Evolutionary conservation across 495 filamentous ascomycete species (phyloP).

Genomic region (Oidiodendron maius): DNA sequence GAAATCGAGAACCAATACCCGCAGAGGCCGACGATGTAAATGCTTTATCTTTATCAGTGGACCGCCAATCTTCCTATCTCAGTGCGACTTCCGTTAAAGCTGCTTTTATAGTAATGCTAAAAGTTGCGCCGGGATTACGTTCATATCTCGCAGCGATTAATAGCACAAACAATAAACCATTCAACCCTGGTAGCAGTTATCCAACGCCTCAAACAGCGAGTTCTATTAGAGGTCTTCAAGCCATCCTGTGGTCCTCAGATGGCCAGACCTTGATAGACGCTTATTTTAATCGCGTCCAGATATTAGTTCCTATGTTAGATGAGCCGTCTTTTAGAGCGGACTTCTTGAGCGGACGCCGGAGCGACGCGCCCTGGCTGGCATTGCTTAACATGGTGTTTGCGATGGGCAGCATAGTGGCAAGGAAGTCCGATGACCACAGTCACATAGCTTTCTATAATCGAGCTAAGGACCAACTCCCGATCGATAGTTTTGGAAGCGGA

Average conservation of each 20-base stretch:
- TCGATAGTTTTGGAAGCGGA: constrained; percentile 64
- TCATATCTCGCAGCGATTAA: constrained; percentile 47
- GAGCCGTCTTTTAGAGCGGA: constrained; percentile 68
- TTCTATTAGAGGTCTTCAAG: constrained; percentile 41
- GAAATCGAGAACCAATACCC: constrained; percentile 52
- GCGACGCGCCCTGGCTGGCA: constrained; percentile 68
- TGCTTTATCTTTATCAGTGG: constrained; percentile 66
- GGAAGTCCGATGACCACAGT: constrained; percentile 61
- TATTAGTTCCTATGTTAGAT: constrained; percentile 71
- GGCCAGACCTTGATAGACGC: constrained; percentile 63
- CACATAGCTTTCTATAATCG: constrained; percentile 70
- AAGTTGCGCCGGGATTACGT: constrained; percentile 59
- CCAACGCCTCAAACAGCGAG: constrained; percentile 33
- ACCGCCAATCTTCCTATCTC: constrained; percentile 68
- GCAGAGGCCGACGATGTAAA: constrained; percentile 78
- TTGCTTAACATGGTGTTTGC: constrained; percentile 78
- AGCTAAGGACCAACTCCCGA: constrained; percentile 59
- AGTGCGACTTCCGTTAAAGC: constrained; percentile 80
- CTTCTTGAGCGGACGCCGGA: constrained; percentile 59
- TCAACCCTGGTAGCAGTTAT: constrained; percentile 39
- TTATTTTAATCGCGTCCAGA: constrained; percentile 73
- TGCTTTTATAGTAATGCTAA: constrained; percentile 74
- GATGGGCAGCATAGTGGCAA: constrained; percentile 66
- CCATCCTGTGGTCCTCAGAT: constrained; percentile 52
- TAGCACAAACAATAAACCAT: constrained; percentile 34